phyloP scores from a whole-genome alignment of 2,329 filamentous ascomycete species.

The Tolypocladium album region DNA sequence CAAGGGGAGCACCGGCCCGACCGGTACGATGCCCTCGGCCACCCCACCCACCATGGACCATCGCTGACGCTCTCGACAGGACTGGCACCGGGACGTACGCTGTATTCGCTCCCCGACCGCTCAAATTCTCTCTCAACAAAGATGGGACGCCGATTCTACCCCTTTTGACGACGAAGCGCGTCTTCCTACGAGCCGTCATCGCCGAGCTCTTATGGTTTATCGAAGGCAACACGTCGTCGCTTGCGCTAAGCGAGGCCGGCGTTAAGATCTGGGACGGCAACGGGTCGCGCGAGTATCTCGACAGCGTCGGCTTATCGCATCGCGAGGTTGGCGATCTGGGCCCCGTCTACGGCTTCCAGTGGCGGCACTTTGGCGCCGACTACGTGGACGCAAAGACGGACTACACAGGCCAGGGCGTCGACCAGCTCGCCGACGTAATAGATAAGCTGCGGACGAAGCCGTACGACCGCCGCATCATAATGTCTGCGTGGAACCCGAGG shows the following conservation, averaged over 20 bases:
- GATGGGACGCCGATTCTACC: slow-evolving; percentile 59
- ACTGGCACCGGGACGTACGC: slow-evolving; percentile 91
- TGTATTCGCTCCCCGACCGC: slow-evolving; percentile 74
- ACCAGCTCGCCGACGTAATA: slow-evolving; percentile 87
- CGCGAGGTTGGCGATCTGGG: slow-evolving; percentile 83
- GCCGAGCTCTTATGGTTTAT: slow-evolving; percentile 96
- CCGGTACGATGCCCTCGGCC: slow-evolving; percentile 37
- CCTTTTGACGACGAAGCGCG: slow-evolving; percentile 93
- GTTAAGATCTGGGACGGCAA: slow-evolving; percentile 99
- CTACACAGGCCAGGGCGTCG: slow-evolving; percentile 80
- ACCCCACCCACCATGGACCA: neutral
- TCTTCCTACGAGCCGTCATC: slow-evolving; percentile 83
- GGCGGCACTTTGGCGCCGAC: slow-evolving; percentile 92
- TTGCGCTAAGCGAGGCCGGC: slow-evolving; percentile 63
- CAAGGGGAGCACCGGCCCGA: slow-evolving; percentile 84
- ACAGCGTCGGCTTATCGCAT: slow-evolving; percentile 69
- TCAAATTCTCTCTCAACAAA: slow-evolving; percentile 75
- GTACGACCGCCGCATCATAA: slow-evolving; percentile 81
- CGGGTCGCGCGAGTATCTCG: slow-evolving; percentile 80
- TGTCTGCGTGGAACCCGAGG: slow-evolving; percentile 87
- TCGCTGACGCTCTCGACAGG: slow-evolving; percentile 27
- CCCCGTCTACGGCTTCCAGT: slow-evolving; percentile 97
- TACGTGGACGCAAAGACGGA: slow-evolving; percentile 72
- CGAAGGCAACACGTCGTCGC: slow-evolving; percentile 69
- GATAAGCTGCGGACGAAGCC: slow-evolving; percentile 74